phyloP scores from a whole-genome alignment of 495 filamentous ascomycete species.

The Aspergillus leporis region DNA sequence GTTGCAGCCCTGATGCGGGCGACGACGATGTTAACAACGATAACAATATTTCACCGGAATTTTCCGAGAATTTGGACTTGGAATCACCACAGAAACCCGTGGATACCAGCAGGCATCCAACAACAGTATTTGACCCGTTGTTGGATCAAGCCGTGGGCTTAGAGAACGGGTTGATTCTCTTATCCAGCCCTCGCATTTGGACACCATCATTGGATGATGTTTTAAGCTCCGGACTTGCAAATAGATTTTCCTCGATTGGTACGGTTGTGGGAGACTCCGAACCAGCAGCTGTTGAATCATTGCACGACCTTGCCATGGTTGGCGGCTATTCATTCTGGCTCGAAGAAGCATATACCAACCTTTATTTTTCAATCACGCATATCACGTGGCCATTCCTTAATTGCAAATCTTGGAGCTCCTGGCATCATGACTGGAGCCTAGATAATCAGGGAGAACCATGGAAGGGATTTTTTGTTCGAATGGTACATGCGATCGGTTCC shows the following conservation, averaged over 20 bases:
- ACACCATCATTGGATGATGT: neutral
- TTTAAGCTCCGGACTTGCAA: neutral
- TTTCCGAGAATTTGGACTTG: neutral
- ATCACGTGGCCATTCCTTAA: constrained; percentile 38
- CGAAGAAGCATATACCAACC: constrained; percentile 33
- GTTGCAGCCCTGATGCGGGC: neutral
- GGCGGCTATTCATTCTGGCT: constrained; percentile 20
- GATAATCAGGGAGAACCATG: constrained; percentile 25
- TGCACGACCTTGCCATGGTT: constrained; percentile 16
- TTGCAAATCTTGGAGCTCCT: constrained; percentile 26
- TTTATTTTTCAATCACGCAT: constrained; percentile 34
- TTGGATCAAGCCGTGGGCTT: neutral
- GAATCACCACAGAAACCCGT: neutral
- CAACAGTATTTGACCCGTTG: neutral
- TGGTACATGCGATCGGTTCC: constrained; percentile 38
- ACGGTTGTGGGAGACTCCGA: constrained; percentile 12
- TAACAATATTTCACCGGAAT: neutral
- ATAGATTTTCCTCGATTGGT: neutral
- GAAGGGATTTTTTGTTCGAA: constrained; percentile 30
- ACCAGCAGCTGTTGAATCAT: constrained; percentile 15
- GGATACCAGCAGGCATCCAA: neutral
- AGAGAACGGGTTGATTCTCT: neutral
- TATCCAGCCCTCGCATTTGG: neutral
- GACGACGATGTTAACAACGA: neutral
- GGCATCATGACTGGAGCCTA: constrained; percentile 22